Conservation (phyloP, 2,329 filamentous ascomycete species). For the Cladosporium halotolerans region DNA sequence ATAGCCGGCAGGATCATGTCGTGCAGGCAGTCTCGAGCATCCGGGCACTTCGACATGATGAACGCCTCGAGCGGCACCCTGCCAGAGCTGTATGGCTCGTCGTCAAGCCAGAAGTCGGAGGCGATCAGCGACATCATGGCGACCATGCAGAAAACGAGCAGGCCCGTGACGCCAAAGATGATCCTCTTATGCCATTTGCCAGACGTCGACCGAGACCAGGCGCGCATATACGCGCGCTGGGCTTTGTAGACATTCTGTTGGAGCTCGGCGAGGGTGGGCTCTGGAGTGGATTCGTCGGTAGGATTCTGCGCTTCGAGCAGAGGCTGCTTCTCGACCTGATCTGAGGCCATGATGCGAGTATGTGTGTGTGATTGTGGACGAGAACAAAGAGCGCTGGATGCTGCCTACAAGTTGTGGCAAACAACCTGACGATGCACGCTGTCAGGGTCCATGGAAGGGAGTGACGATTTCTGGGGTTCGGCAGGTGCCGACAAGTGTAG, state of each 20-base stretch:
- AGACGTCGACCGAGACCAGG: constrained; percentile 27
- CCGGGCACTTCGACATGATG: constrained; percentile 92
- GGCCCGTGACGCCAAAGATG: constrained; percentile 24
- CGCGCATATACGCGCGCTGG: constrained; percentile 28
- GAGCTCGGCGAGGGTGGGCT: constrained; percentile 25
- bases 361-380: background rate
- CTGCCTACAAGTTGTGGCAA: constrained; percentile 7
- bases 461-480: background rate
- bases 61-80: constrained; percentile 81
- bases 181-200: constrained; percentile 28
- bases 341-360: constrained; percentile 3
- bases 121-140: constrained; percentile 23
- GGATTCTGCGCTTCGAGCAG: constrained; percentile 1
- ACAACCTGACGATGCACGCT: background rate
- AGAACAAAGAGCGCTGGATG: background rate
- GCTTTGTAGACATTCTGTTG: constrained; percentile 26
- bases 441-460: background rate
- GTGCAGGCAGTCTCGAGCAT: constrained; percentile 76
- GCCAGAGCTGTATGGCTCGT: constrained; percentile 12
- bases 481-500: background rate
- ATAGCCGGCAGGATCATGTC: constrained; percentile 80
- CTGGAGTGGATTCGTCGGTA: background rate
- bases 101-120: constrained; percentile 21
- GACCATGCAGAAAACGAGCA: constrained; percentile 24
- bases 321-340: constrained; percentile 8